These are phyloP conservation scores for Prinsepia uniflora DNA, from an alignment of 306 rosid genomes.

Conservation along the genomic window DNA sequence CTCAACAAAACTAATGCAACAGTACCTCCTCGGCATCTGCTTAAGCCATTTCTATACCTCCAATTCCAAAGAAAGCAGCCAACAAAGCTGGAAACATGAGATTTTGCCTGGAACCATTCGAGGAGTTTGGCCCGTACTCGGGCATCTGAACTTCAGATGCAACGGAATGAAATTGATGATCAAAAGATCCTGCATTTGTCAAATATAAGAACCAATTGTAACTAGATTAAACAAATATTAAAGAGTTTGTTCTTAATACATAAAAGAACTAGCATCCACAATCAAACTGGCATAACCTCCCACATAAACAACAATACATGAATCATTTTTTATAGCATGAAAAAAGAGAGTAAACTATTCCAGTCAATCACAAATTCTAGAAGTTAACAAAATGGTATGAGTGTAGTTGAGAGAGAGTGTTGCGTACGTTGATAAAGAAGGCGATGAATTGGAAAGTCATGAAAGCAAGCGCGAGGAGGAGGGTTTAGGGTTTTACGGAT, in stretches of 20 bases:
- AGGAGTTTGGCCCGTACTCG: conserved; percentile 20
- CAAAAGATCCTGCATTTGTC: conserved; percentile 31
- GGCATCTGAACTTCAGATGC: conserved; percentile 31
- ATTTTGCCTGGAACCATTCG: conserved; percentile 14
- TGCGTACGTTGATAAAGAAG: conserved; percentile 35
- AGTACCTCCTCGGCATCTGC: conserved; percentile 58
- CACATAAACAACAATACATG: background rate
- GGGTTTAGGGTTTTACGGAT: conserved; percentile 48
- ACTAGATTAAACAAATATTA: background rate
- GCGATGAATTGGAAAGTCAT: conserved; percentile 13
- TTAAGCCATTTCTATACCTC: conserved; percentile 37
- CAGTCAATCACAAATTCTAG: background rate
- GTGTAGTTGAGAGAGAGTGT: conserved; percentile 9
- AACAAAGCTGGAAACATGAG: conserved; percentile 41
- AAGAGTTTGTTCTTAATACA: no score
- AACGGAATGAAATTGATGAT: conserved; percentile 14
- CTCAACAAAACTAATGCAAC: background rate
- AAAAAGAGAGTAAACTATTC: background rate
- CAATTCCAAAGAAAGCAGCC: conserved; percentile 54
- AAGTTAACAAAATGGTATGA: background rate
- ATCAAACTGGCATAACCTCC: background rate
- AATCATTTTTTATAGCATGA: background rate
- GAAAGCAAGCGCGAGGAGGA: conserved; percentile 27
- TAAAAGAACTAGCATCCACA: background rate
- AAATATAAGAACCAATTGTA: background rate